A percentile compares a stretch with the other conserved stretches of the same genome.
Conservation (phyloP, 192 early-diverging fungal genomes). For the Entomortierella lignicola region DNA sequence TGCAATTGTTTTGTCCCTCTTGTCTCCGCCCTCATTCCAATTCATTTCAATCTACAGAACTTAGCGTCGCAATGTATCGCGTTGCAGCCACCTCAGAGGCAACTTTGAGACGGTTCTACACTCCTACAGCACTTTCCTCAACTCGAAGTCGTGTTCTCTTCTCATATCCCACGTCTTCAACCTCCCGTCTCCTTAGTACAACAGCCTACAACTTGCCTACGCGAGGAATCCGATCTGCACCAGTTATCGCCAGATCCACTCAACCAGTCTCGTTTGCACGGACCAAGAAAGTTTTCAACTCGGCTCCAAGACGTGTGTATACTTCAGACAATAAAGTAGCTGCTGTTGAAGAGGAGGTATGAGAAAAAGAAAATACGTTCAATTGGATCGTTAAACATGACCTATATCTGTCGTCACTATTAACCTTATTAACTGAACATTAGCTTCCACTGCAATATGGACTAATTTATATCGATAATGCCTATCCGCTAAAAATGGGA, state of each 20-base stretch:
- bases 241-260: neutral
- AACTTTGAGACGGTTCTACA: slow-evolving; percentile 12
- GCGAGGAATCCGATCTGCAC: slow-evolving; percentile 3
- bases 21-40: neutral
- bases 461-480: slow-evolving; percentile 49
- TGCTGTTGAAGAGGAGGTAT: slow-evolving; percentile 31
- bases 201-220: neutral
- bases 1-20: neutral
- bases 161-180: neutral
- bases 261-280: slow-evolving; percentile 1
- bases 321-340: slow-evolving; percentile 10
- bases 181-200: neutral
- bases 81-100: slow-evolving; percentile 46
- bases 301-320: slow-evolving; percentile 1
- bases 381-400: neutral
- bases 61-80: slow-evolving; percentile 33
- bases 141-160: slow-evolving; percentile 3
- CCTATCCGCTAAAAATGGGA: slow-evolving; percentile 53
- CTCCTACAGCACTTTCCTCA: neutral
- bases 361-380: neutral
- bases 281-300: slow-evolving; percentile 7
- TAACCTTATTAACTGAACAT: neutral
- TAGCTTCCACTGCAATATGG: slow-evolving; percentile 48
- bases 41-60: neutral
- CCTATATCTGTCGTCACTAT: neutral